Evolutionary conservation across 2,329 filamentous ascomycete species (phyloP), one percentile per base, ranked within the genome.

Genomic region (Seiridium cupressi): DNA sequence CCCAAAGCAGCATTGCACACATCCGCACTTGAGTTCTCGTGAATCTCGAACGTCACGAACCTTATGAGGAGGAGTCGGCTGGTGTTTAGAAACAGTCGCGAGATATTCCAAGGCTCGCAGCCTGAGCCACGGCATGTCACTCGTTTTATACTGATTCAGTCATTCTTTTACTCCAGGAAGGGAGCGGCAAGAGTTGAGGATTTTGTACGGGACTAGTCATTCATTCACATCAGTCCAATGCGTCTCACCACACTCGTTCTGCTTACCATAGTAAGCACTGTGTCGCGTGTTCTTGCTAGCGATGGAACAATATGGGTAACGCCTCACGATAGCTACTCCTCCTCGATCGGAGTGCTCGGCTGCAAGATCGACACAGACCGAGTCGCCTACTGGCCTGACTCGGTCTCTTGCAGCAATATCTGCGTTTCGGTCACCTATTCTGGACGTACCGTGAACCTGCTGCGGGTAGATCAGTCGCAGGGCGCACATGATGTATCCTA

Each of bases 321-420:
- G 4, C 84, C 84, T 38, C 84, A 87, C 69, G 81, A 81, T 63
- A 72, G 75, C 66, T 87, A 79, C 75, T 83, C 81, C 2, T 84
- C 81, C 13, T 84, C 82, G 3, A 72, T 85, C 62, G 84, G 84
- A 51, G 84, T 86, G 3, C 73, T 85, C 5, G 84, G 84, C 55
- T 87, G 84, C 79, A 83, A 85, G 72, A 79, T 87, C 71, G 72
- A 87, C 74, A 85, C 79, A 62, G 81, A 87, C 76, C 83, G 83
- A 47, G 78, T 87, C 44, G 84, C 84, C 62, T 87, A 87, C 78
- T 87, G 82, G 82, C 84, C 84, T 10, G 67, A 66, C 32, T 69
- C 75, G 4, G 76, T 84, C 53, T 76, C 77, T 74, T 87, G 84
- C 76, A 74, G 80, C 74, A 77, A 82, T 69, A 77, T 87, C 65